A percentile compares a stretch with the other conserved stretches of the same genome.
phyloP scores from a whole-genome alignment of 1,284 basidiomycete genomes.

The Puccinia hordei region DNA sequence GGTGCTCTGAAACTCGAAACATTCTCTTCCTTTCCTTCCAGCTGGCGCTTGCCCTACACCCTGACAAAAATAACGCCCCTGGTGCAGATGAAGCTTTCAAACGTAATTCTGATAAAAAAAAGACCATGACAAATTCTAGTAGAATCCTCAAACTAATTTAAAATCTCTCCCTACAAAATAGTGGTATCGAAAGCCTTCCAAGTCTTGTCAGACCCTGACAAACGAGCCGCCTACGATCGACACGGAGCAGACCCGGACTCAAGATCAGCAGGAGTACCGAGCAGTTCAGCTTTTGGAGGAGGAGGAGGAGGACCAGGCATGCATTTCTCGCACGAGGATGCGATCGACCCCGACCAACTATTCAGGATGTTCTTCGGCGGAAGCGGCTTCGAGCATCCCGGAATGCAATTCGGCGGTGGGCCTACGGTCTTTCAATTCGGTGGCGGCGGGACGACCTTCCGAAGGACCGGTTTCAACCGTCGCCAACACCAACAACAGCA shows the following conservation, averaged over 20 bases:
- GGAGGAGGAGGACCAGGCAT: slow-evolving; percentile 55
- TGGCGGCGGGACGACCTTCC: slow-evolving; percentile 65
- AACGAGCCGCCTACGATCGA: slow-evolving; percentile 83
- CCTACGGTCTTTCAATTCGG: slow-evolving; percentile 63
- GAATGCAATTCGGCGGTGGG: slow-evolving; percentile 59
- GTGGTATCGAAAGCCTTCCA: slow-evolving; percentile 99
- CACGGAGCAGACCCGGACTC: slow-evolving; percentile 83
- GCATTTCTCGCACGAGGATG: slow-evolving; percentile 65
- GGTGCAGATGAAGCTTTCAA: slow-evolving; percentile 99
- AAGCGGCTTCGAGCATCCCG: slow-evolving; percentile 61
- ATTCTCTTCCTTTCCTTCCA: slow-evolving; percentile 58
- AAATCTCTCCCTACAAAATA: slow-evolving; percentile 59
- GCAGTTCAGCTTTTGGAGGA: slow-evolving; percentile 61
- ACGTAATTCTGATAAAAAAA: slow-evolving; percentile 65
- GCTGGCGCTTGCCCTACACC: slow-evolving; percentile 90
- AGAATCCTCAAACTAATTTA: slow-evolving; percentile 15
- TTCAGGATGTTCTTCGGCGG: slow-evolving; percentile 98
- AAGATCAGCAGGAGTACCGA: slow-evolving; percentile 67
- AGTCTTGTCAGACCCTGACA: slow-evolving; percentile 87
- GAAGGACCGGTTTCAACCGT: slow-evolving; percentile 7
- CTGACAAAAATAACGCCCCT: slow-evolving; percentile 96
- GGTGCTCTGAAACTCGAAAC: neutral
- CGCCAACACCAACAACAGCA: neutral
- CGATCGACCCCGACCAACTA: slow-evolving; percentile 90
- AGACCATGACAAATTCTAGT: slow-evolving; percentile 6